phyloP scores from a whole-genome alignment of 441 rosid genomes.

The Erodium texanum region DNA sequence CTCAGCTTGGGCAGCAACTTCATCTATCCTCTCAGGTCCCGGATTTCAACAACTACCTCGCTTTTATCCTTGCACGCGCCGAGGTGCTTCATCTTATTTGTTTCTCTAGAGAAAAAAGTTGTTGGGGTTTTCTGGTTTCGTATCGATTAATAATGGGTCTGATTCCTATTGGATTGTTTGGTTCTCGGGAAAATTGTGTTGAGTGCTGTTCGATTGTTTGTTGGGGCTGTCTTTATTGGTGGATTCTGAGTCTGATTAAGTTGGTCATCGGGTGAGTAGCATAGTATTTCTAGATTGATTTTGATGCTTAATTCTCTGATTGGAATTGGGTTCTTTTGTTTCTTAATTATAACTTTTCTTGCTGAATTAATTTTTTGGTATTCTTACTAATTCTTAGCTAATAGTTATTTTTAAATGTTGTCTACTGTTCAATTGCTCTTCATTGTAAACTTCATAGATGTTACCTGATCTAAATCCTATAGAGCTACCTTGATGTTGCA shows the following conservation, averaged over 20 bases:
- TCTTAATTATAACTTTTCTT: neutral
- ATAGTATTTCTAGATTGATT: neutral
- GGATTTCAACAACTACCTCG: slow-evolving; percentile 94
- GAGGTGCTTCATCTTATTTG: slow-evolving; percentile 41
- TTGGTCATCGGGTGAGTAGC: slow-evolving; percentile 2
- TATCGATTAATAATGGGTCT: neutral
- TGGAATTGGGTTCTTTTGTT: neutral
- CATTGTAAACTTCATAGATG: neutral
- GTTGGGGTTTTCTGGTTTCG: neutral
- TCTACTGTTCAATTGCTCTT: neutral
- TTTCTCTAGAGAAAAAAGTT: neutral
- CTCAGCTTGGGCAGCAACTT: slow-evolving; percentile 93
- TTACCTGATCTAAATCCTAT: neutral
- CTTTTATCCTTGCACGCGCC: slow-evolving; percentile 75
- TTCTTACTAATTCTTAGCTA: neutral
- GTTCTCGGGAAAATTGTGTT: neutral
- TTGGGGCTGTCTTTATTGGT: neutral
- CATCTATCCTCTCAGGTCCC: slow-evolving; percentile 86
- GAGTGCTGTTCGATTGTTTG: neutral
- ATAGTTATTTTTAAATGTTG: neutral
- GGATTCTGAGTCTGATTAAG: neutral
- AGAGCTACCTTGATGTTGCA: neutral
- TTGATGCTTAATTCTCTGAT: slow-evolving; percentile 1
- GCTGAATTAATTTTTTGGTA: neutral
- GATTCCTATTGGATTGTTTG: slow-evolving; percentile 2